Conservation (phyloP, 441 rosid species). For the Gossypium schwendimanii region DNA sequence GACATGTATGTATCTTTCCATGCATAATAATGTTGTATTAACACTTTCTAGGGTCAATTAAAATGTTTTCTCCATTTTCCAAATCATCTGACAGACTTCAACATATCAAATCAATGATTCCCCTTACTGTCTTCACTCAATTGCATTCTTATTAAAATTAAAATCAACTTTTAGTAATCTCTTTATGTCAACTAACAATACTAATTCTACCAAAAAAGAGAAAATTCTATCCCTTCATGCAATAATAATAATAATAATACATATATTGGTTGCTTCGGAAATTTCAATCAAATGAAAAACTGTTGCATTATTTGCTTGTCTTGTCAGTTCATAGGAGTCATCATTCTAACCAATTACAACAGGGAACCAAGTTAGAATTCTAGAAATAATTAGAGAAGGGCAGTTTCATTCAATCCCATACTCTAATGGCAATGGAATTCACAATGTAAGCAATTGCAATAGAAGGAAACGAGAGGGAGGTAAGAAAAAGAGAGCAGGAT, state of each 20-base stretch:
- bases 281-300: background rate
- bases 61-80: background rate
- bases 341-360: background rate
- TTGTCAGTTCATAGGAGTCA: background rate
- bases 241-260: too few species aligned
- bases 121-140: background rate
- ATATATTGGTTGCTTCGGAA: slow-evolving; percentile 13
- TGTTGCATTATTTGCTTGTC: background rate
- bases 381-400: background rate
- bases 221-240: too few species aligned
- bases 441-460: background rate
- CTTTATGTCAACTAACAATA: background rate
- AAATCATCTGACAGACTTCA: background rate
- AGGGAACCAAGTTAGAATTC: background rate
- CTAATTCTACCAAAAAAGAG: background rate
- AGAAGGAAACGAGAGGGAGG: background rate
- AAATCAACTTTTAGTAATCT: background rate
- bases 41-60: background rate
- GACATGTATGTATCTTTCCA: background rate
- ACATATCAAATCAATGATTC: background rate
- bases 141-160: background rate
- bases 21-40: background rate
- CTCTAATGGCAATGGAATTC: background rate
- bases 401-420: background rate
- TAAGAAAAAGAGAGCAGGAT: background rate